phyloP scores from a whole-genome alignment of 1,284 basidiomycete species.

The Ceratobasidium sp. region DNA sequence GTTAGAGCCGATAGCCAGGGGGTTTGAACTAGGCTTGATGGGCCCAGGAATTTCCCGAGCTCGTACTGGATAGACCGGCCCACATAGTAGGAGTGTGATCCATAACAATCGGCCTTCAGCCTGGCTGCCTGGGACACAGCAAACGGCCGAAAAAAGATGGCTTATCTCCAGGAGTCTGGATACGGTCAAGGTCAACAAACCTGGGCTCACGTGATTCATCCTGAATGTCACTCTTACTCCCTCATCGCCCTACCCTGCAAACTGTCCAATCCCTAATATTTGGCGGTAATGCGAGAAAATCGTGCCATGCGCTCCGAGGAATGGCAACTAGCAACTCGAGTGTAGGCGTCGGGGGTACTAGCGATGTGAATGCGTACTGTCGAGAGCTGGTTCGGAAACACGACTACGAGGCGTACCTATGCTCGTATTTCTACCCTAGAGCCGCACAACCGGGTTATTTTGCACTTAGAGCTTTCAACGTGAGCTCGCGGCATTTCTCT shows the following conservation, averaged over 20 bases:
- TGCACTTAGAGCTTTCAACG: conserved; percentile 86
- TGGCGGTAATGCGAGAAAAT: neutral
- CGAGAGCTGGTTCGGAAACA: conserved; percentile 70
- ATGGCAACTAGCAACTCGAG: conserved; percentile 20
- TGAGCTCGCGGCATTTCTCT: conserved; percentile 56
- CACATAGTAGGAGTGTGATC: too few relatives aligned
- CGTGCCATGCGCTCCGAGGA: neutral
- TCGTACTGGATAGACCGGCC: too few relatives aligned
- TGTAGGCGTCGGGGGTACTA: conserved; percentile 16
- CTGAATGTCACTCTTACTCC: neutral
- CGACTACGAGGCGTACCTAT: conserved; percentile 82
- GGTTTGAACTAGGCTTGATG: too few relatives aligned
- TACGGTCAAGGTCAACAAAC: neutral
- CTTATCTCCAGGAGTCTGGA: neutral
- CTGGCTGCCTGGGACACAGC: too few relatives aligned
- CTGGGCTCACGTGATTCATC: conserved; percentile 12
- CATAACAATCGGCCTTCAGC: too few relatives aligned
- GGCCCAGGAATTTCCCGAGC: too few relatives aligned
- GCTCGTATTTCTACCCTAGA: conserved; percentile 77
- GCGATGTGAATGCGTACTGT: conserved; percentile 59
- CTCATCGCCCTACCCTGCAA: neutral
- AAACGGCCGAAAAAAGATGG: too few relatives aligned
- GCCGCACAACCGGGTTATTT: conserved; percentile 72
- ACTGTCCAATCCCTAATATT: neutral
- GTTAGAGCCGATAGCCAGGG: too few relatives aligned